phyloP scores from a whole-genome alignment of 176 grass and related monocot species.

The Raddia distichophylla region DNA sequence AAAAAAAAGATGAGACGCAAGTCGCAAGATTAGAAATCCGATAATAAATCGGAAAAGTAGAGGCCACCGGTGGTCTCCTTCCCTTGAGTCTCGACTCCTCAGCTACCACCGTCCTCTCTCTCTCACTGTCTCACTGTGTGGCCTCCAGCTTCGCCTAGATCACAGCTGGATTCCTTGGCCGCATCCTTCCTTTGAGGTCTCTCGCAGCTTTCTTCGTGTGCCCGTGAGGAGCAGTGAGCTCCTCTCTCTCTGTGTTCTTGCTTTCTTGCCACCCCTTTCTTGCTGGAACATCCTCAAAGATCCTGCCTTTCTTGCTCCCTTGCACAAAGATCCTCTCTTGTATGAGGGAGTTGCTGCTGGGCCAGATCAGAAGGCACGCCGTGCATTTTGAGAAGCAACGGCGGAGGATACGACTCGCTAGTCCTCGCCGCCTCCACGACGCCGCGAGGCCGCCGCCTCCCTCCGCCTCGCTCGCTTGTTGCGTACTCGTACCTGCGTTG shows the following conservation, averaged over 20 bases:
- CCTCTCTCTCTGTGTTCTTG: too few relatives aligned
- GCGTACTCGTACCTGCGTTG: too few relatives aligned
- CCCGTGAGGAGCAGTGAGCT: constrained; percentile 23
- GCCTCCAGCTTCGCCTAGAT: constrained; percentile 43
- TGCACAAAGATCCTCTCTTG: constrained; percentile 1
- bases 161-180: constrained; percentile 42
- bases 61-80: not conserved
- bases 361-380: too few relatives aligned
- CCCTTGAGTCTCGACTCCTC: constrained; percentile 15
- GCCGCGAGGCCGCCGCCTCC: too few relatives aligned
- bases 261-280: not conserved
- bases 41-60: constrained; percentile 39
- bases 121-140: constrained; percentile 6
- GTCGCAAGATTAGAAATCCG: not conserved
- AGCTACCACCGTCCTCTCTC: constrained; percentile 38
- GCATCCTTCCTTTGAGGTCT: constrained; percentile 11
- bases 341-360: too few relatives aligned
- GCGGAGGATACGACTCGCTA: too few relatives aligned
- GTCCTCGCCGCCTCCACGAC: too few relatives aligned
- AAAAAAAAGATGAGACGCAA: not conserved
- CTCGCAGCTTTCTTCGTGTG: not conserved
- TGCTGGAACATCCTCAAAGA: constrained; percentile 42
- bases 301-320: constrained; percentile 24
- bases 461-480: too few relatives aligned
- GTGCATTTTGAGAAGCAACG: too few relatives aligned